These are phyloP conservation scores for Beta lomatogona DNA, from an alignment of 179 eudicot species.

Conservation along the genomic window DNA sequence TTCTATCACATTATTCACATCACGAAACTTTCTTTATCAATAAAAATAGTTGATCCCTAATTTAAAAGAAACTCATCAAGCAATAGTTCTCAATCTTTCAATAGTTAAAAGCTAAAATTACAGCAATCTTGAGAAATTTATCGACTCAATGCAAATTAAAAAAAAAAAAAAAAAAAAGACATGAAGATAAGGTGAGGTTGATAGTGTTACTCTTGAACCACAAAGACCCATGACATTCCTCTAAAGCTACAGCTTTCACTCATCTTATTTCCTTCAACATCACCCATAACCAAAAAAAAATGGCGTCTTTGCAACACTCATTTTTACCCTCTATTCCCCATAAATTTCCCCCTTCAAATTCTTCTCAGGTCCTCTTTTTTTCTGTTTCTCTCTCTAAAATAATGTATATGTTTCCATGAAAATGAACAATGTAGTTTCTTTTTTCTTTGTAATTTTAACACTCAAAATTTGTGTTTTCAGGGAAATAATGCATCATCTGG, in stretches of 20 bases:
- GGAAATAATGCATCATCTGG: conserved; percentile 30
- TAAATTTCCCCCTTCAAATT: conserved; percentile 16
- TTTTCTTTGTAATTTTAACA: neutral
- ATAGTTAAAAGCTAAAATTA: too few species aligned
- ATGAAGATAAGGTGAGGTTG: conserved; percentile 12
- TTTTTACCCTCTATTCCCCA: conserved; percentile 34
- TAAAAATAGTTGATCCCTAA: too few species aligned
- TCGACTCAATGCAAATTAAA: neutral
- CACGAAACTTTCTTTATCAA: too few species aligned
- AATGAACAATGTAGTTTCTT: neutral
- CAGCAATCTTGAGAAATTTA: too few species aligned
- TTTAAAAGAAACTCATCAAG: too few species aligned
- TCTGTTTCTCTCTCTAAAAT: neutral
- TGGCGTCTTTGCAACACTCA: conserved; percentile 41
- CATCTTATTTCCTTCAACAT: neutral
- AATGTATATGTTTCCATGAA: neutral
- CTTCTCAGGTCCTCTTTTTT: conserved; percentile 33
- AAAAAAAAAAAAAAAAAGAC: neutral
- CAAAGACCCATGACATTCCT: conserved; percentile 24
- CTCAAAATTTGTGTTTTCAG: conserved; percentile 18
- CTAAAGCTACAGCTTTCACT: neutral
- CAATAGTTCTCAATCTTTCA: too few species aligned
- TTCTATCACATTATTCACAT: too few species aligned
- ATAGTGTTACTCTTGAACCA: conserved; percentile 10
- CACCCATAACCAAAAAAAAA: conserved; percentile 14